These are phyloP conservation scores for Dryas octopetala DNA, from an alignment of 306 rosid genomes.

Conservation along the genomic window DNA sequence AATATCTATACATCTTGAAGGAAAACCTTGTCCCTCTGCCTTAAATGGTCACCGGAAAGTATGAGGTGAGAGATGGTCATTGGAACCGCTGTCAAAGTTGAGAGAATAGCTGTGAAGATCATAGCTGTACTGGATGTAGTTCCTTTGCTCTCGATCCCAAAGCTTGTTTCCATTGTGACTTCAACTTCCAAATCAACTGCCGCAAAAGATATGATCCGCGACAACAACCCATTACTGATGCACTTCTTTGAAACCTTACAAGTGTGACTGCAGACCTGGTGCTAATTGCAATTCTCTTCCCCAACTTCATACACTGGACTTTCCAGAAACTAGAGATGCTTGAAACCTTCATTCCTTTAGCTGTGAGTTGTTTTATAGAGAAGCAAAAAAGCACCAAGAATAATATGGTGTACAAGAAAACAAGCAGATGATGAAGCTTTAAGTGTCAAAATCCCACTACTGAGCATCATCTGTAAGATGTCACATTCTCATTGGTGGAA, in stretches of 20 bases:
- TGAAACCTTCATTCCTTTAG: constrained; percentile 48
- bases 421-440: constrained; percentile 27
- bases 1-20: constrained; percentile 1
- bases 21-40: constrained; percentile 2
- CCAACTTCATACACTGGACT: constrained; percentile 41
- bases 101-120: constrained; percentile 81
- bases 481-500: constrained; percentile 34
- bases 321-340: constrained; percentile 38
- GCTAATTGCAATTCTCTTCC: constrained; percentile 40
- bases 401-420: constrained; percentile 16
- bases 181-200: constrained; percentile 48
- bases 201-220: constrained; percentile 36
- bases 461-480: constrained; percentile 21
- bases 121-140: constrained; percentile 48
- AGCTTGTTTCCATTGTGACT: constrained; percentile 58
- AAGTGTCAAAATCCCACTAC: constrained; percentile 11
- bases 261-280: constrained; percentile 48
- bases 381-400: constrained; percentile 16
- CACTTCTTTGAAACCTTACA: constrained; percentile 35
- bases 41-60: constrained; percentile 22
- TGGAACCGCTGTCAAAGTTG: constrained; percentile 71
- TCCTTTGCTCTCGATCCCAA: constrained; percentile 41
- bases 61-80: constrained; percentile 29
- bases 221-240: constrained; percentile 26
- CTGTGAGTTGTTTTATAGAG: constrained; percentile 20